Base-by-base conservation (phyloP, 805 yeast genomes). In the Candida lessepsii region DNA sequence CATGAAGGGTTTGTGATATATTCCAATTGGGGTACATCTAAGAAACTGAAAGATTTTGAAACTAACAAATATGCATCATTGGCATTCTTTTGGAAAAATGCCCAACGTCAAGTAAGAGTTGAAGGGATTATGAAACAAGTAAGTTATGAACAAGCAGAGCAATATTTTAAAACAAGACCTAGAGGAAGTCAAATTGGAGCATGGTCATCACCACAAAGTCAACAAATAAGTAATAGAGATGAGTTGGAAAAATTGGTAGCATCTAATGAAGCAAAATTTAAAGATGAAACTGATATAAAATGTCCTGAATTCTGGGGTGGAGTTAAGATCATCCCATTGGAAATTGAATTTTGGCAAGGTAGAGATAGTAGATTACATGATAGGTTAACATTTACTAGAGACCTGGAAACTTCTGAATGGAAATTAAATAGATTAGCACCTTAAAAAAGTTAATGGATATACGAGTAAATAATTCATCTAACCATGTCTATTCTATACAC, bases 301-400 rank as follows among this genome's bases (percentile, higher is more conserved):
- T 84, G 95, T 48, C 99, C 99, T 11, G 90, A 86, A 25, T 83
- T 70, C 58, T 93, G 99, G 99, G 99, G 98, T 40, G 99, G 99
- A 0, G 58, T 93, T 36, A 75, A 96, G 55, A 73, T 93, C 13
- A 80, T 84, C 29, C 99, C 99, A 4, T 65, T 86, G 33, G 96
- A 88, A 57, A 76, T 91, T 49, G 99, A 93, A 65, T 93, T 91
- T 57, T 93, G 98, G 97, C 99, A 93, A 67, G 99, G 99, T 13
- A 80, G 99, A 48, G 72, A 76, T 44, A 83, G 86, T 56, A 77
- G 99, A 60, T 70, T 91, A 37, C 99, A 93, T 61, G 99, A 93
- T 61, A 77, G 99, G 51, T 70, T 90, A 37, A 78, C 81, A 10
- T 90, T 75, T 63, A 73, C 76, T 45, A 73, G 95, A 58, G 78